phyloP scores from a whole-genome alignment of 1,139 yeast species.

The Pichia kudriavzevii region DNA sequence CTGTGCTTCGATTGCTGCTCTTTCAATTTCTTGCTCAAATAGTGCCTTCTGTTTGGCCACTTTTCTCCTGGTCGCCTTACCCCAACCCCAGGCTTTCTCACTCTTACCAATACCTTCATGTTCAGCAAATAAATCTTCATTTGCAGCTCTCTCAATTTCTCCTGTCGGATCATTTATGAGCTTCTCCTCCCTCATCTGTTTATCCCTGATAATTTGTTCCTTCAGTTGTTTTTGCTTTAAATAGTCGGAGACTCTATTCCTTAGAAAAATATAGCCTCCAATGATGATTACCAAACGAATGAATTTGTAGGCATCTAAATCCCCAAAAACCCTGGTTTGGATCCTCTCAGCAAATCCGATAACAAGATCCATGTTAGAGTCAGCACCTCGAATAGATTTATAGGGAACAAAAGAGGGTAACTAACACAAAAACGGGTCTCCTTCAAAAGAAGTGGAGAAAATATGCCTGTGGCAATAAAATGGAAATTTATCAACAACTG shows the following conservation, averaged over 20 bases:
- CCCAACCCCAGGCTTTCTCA: conserved; percentile 65
- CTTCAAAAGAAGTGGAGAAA: neutral
- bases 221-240: conserved; percentile 45
- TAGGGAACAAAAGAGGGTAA: neutral
- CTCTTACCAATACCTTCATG: conserved; percentile 12
- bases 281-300: conserved; percentile 36
- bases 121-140: conserved; percentile 8
- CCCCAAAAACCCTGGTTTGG: conserved; percentile 15
- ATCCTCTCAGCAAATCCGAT: conserved; percentile 14
- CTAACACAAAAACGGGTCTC: neutral
- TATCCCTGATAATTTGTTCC: conserved; percentile 43
- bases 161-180: conserved; percentile 19
- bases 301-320: conserved; percentile 30
- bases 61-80: conserved; percentile 58
- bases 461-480: too few species aligned
- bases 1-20: conserved; percentile 28
- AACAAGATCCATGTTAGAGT: conserved; percentile 4
- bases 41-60: conserved; percentile 48
- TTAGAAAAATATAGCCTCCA: conserved; percentile 39
- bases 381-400: too few species aligned
- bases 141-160: conserved; percentile 16
- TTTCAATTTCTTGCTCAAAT: conserved; percentile 38
- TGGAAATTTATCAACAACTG: too few species aligned
- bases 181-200: conserved; percentile 35
- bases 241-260: conserved; percentile 35